These are phyloP conservation scores for Brettanomyces sp. DNA, from an alignment of 805 yeast species.

Conservation along the genomic window DNA sequence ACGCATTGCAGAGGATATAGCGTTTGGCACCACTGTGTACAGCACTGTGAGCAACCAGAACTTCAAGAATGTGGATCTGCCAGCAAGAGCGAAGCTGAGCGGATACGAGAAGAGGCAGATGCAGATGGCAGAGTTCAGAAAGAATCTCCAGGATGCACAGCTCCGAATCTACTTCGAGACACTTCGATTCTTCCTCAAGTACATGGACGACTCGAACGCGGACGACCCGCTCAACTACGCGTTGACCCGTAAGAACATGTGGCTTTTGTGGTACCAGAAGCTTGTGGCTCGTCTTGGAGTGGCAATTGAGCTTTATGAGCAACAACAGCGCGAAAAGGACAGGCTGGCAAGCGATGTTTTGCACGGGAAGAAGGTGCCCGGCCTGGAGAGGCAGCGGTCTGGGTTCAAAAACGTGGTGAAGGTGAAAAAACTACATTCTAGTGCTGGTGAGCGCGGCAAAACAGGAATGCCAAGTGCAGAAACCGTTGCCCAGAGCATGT, in stretches of 20 bases:
- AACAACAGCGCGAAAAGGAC: neutral
- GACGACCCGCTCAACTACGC: conserved; percentile 25
- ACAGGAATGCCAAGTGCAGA: neutral
- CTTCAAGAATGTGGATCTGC: no score
- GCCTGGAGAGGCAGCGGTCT: neutral
- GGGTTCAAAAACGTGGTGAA: no score
- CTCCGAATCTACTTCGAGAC: conserved; percentile 20
- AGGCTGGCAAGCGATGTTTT: neutral
- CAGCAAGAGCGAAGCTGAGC: no score
- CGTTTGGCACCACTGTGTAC: conserved; percentile 19
- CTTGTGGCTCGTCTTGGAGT: conserved; percentile 11
- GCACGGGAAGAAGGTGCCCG: neutral
- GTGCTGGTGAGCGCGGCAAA: conserved; percentile 1
- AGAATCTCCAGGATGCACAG: conserved; percentile 12
- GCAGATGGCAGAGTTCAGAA: conserved; percentile 9
- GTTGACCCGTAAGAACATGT: conserved; percentile 21
- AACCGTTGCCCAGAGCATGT: conserved; percentile 8
- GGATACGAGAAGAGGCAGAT: conserved; percentile 3
- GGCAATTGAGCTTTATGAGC: conserved; percentile 4
- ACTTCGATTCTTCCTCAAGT: conserved; percentile 21
- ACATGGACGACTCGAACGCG: conserved; percentile 23
- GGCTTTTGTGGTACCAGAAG: conserved; percentile 21
- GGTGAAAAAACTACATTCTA: neutral
- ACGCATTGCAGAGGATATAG: conserved; percentile 22
- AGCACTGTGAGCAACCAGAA: no score